Conservation (phyloP, 768 basidiomycete species). For the Cystofilobasidium macerans region DNA sequence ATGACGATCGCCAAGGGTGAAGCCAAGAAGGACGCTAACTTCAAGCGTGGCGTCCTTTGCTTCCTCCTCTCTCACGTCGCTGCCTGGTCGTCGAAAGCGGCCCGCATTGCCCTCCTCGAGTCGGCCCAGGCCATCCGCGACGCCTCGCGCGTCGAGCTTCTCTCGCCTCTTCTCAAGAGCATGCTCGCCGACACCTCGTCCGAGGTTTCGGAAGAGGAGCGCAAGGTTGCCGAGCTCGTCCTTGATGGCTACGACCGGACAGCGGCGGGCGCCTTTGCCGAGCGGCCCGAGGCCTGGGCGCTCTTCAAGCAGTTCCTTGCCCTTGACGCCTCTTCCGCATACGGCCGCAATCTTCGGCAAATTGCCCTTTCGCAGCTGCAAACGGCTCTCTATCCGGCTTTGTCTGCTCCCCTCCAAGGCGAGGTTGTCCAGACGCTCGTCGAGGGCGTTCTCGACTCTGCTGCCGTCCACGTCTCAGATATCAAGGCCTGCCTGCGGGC, state of each 20-base stretch:
- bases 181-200: constrained; percentile 26
- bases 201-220: constrained; percentile 17
- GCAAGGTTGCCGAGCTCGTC: constrained; percentile 27
- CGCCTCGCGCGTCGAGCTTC: constrained; percentile 45
- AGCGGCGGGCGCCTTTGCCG: constrained; percentile 36
- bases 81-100: constrained; percentile 45
- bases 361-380: constrained; percentile 42
- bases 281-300: constrained; percentile 20
- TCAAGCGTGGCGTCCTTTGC: constrained; percentile 60
- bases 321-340: neutral
- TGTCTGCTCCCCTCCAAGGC: constrained; percentile 49
- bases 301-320: constrained; percentile 12
- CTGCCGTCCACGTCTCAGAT: constrained; percentile 20
- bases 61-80: constrained; percentile 70
- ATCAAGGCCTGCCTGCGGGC: constrained; percentile 19
- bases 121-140: constrained; percentile 46
- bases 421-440: constrained; percentile 52
- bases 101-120: constrained; percentile 50
- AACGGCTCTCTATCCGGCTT: constrained; percentile 48
- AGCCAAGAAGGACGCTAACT: constrained; percentile 48
- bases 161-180: constrained; percentile 50
- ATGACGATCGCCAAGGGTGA: constrained; percentile 46
- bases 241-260: constrained; percentile 43
- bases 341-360: constrained; percentile 16
- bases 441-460: constrained; percentile 36